phyloP scores from a whole-genome alignment of 129 eudicot species.

The Calendula officinalis region DNA sequence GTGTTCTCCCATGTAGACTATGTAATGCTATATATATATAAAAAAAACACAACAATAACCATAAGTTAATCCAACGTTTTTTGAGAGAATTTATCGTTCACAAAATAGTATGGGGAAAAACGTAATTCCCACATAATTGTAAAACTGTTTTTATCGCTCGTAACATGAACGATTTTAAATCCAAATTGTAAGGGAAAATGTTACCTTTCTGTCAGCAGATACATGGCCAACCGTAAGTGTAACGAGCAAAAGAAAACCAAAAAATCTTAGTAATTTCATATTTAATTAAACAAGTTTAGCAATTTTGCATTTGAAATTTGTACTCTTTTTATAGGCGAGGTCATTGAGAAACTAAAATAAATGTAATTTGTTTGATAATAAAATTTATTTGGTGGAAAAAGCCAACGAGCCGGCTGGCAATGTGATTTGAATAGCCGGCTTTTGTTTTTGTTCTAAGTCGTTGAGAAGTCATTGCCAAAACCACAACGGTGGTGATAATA shows the following conservation, averaged over 20 bases:
- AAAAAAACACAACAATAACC: neutral
- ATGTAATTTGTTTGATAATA: neutral
- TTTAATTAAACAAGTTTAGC: neutral
- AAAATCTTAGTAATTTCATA: slow-evolving; percentile 26
- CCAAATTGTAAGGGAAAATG: neutral
- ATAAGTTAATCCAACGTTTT: neutral
- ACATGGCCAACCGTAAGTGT: slow-evolving; percentile 42
- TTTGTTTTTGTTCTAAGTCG: slow-evolving; percentile 10
- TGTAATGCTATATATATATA: slow-evolving; percentile 46
- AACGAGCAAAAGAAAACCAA: slow-evolving; percentile 30
- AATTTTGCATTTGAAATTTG: neutral
- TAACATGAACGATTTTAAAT: neutral
- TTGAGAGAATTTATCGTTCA: neutral
- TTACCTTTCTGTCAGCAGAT: slow-evolving; percentile 42
- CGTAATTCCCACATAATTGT: neutral
- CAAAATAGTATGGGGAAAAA: neutral
- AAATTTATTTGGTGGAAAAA: neutral
- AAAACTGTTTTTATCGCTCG: neutral
- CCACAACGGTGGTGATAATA: too few species aligned
- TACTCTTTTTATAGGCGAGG: slow-evolving; percentile 11
- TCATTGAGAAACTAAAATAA: slow-evolving; percentile 10
- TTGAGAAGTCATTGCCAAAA: too few species aligned
- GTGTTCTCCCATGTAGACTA: slow-evolving; percentile 67
- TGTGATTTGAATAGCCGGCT: slow-evolving; percentile 23
- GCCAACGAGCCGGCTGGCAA: slow-evolving; percentile 30